Conservation (phyloP, 768 basidiomycete species). For the Panaeolus cyanescens region DNA sequence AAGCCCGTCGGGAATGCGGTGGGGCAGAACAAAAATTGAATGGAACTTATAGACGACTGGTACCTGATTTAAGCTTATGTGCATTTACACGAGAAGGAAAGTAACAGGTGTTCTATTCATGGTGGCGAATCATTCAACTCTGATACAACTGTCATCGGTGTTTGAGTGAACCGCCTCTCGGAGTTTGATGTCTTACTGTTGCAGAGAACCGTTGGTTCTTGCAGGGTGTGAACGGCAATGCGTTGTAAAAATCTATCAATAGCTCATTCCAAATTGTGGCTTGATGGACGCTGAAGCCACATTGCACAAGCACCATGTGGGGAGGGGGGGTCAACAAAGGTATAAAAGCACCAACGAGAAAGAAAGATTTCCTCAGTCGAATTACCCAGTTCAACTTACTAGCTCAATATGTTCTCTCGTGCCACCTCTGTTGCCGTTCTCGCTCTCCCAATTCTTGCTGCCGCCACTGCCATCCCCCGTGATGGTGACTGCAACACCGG, state of each 20-base stretch:
- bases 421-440: constrained; percentile 11
- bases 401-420: not conserved
- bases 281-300: too few species aligned
- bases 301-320: not conserved
- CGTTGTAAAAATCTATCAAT: not conserved
- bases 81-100: not conserved
- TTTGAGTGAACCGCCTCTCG: not conserved
- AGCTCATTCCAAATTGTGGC: not conserved
- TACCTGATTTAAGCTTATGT: not conserved
- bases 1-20: not conserved
- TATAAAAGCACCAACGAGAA: not conserved
- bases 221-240: too few species aligned
- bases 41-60: not conserved
- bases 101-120: not conserved
- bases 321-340: not conserved
- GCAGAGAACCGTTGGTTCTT: not conserved
- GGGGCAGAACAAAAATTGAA: not conserved
- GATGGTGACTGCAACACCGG: constrained; percentile 7
- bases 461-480: constrained; percentile 6
- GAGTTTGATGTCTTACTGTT: not conserved
- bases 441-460: constrained; percentile 8
- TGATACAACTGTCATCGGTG: not conserved
- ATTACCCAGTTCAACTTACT: not conserved
- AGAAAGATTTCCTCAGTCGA: not conserved
- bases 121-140: not conserved